phyloP scores from a whole-genome alignment of 139 green algal genomes.

The Coelastrella sp. region DNA sequence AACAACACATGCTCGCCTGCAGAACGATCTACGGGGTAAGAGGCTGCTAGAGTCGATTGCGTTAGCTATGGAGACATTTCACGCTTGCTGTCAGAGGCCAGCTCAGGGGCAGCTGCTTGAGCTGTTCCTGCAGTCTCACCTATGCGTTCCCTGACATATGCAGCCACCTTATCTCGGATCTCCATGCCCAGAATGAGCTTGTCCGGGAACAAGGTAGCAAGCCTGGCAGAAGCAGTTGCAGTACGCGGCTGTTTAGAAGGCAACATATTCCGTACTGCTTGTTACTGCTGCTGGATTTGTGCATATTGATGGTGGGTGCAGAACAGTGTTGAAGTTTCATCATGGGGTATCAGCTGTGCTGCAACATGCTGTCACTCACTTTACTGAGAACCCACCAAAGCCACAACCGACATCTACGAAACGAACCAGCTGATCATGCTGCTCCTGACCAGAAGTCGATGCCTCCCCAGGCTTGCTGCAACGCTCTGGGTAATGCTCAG shows the following conservation, averaged over 20 bases:
- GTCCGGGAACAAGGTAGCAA: conserved; percentile 89
- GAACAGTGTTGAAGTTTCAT: too few species aligned
- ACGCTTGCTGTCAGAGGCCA: too few species aligned
- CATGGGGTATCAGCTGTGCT: too few species aligned
- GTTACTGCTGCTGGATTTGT: too few species aligned
- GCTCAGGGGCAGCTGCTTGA: too few species aligned
- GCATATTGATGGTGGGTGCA: too few species aligned
- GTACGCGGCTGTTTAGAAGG: too few species aligned
- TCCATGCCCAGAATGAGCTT: conserved; percentile 97
- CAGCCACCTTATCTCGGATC: conserved; percentile 92
- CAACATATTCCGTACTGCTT: too few species aligned
- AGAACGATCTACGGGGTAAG: too few species aligned
- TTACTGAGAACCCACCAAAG: conserved; percentile 96
- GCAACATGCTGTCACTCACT: conserved; percentile 52
- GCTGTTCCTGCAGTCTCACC: conserved; percentile 1
- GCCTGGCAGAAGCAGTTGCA: conserved; percentile 53
- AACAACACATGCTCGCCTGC: too few species aligned
- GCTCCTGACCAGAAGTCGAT: conserved; percentile 36
- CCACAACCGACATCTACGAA: conserved; percentile 98
- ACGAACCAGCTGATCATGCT: conserved; percentile 57
- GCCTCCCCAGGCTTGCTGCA: conserved; percentile 53
- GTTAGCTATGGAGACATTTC: too few species aligned
- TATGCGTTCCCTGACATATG: conserved; percentile 92
- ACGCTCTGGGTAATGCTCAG: conserved; percentile 63
- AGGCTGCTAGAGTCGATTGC: too few species aligned